phyloP scores from a whole-genome alignment of 179 eudicot species.

The Corrigiola litoralis region DNA sequence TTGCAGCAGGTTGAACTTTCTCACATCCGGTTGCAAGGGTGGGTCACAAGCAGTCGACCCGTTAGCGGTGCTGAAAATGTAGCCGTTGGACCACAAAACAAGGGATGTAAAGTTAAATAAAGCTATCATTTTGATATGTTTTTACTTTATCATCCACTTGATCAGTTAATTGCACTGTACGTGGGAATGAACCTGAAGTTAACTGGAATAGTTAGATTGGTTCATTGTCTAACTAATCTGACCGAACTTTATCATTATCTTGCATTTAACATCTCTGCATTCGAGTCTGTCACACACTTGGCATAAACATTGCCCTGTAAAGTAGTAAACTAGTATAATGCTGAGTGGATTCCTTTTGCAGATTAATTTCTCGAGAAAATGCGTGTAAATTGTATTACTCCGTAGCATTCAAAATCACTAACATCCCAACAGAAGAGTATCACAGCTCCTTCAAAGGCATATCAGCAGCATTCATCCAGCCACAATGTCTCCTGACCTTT shows the following conservation, averaged over 20 bases:
- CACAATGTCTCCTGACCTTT: slow-evolving; percentile 17
- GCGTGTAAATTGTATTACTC: too few relatives aligned
- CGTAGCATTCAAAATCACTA: neutral
- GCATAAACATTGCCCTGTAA: too few relatives aligned
- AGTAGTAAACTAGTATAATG: neutral
- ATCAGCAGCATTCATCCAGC: slow-evolving; percentile 8
- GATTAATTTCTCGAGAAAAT: neutral
- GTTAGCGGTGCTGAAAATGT: slow-evolving; percentile 16
- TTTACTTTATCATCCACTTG: too few relatives aligned
- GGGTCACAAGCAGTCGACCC: slow-evolving; percentile 15
- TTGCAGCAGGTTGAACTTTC: slow-evolving; percentile 24
- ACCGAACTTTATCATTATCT: too few relatives aligned
- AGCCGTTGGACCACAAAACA: slow-evolving; percentile 17
- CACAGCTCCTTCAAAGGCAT: neutral
- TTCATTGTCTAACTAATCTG: too few relatives aligned
- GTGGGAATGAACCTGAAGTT: too few relatives aligned
- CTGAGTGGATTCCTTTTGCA: neutral
- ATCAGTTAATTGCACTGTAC: too few relatives aligned
- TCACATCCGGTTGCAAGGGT: slow-evolving; percentile 21
- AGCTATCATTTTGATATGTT: too few relatives aligned
- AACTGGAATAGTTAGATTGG: too few relatives aligned
- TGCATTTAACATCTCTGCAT: too few relatives aligned
- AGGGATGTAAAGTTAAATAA: neutral
- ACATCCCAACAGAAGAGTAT: neutral
- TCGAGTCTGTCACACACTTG: too few relatives aligned